Evolutionary conservation across 768 basidiomycete genomes (phyloP), one percentile per base, ranked within the genome.

Genomic region (Paxillus rubicundulus): DNA sequence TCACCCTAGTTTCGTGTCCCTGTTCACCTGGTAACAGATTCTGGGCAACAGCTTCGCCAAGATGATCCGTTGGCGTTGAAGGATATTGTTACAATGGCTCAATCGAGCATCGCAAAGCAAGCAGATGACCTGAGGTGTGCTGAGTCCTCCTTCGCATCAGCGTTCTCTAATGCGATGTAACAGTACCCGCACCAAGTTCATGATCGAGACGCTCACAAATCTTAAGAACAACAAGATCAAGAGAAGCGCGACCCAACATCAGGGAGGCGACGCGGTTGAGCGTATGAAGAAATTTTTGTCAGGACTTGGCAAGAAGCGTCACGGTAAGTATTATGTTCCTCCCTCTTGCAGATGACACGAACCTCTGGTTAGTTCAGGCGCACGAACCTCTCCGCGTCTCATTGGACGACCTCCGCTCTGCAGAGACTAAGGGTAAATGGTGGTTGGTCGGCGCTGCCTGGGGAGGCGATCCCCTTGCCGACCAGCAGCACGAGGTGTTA

Each of bases 391-490:
- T 99, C 8, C 86, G 93, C 7, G 84, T 97, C 1, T 85, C 89
- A 0, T 75, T 98, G 20, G 76, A 77, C n/a, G 96, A 98, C 70
- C 78, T 98, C 5, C 89, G 82, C 54, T 81, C 84, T 0, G 86
- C 92, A 1, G 84, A 91, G 50, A 88, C 79, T 10, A 89, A 85
- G 64, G 97, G 95, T 5, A 97, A 97, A 73, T 98, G 97, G 97
- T 98, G 97, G 96, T 78, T 98, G 2, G 91, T 98, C 33, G 97
- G 96, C 16, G 92, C 96, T 1, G 96, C 91, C 0, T 99, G 96
- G 96, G 80, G 81, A 30, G 95, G 95, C 2, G 86, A 98, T 61
- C 95, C 97, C 8, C 79, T 98, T 4, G 77, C 86, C 17, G 95
- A 98, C 50, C 81, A 77, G 40, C 80, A 81, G 52, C 76, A 70